Evolutionary conservation across 768 basidiomycete species (phyloP).

Genomic region (Podaxis mareebaensis): DNA sequence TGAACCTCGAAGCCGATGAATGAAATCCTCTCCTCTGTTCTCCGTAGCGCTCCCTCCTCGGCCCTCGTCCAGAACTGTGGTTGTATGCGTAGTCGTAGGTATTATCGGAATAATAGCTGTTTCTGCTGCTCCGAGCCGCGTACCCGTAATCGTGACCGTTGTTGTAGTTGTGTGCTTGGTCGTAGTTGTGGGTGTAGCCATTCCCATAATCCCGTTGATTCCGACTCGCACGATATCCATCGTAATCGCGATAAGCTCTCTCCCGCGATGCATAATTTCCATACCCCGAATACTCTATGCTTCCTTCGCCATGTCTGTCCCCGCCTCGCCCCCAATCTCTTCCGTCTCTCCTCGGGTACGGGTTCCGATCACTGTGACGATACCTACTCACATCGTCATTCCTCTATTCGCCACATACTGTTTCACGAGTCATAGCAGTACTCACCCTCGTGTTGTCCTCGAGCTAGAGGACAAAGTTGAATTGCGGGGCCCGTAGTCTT

Average conservation of each 20-base stretch:
- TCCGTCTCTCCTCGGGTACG: not conserved
- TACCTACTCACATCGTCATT: not conserved
- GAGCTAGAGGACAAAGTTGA: not conserved
- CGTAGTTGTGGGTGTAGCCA: constrained; percentile 10
- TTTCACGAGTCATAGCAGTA: not conserved
- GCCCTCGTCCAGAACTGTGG: not conserved
- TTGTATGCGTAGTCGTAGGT: not conserved
- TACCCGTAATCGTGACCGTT: not conserved
- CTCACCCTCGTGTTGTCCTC: not conserved
- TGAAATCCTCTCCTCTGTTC: constrained; percentile 1
- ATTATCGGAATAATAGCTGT: not conserved
- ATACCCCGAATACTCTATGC: not conserved
- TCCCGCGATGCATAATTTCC: not conserved
- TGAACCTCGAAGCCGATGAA: constrained; percentile 1
- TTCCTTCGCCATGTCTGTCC: not conserved
- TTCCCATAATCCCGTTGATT: not conserved
- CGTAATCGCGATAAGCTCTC: not conserved
- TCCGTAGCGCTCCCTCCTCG: not conserved
- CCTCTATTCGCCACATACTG: not conserved
- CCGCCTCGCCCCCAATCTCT: not conserved
- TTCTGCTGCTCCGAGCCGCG: not conserved
- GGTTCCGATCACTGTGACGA: not conserved
- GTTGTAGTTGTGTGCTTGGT: constrained; percentile 12
- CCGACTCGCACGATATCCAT: not conserved
- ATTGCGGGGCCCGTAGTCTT: not conserved